Conservation (phyloP, 805 yeast species). For the Lachancea mirantina region DNA sequence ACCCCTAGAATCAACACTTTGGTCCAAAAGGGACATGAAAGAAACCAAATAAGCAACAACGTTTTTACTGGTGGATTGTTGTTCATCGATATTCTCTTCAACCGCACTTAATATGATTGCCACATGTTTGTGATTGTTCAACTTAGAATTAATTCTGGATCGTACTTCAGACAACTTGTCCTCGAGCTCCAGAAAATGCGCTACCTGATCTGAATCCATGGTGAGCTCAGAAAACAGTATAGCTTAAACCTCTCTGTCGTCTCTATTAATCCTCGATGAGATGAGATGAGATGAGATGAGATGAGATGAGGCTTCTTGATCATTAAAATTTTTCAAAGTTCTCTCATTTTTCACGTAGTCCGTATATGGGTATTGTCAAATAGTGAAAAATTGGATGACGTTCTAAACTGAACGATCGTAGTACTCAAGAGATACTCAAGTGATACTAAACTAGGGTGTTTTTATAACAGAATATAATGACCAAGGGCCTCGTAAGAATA, state of each 20-base stretch:
- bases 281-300: slow-evolving; percentile 28
- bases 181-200: slow-evolving; percentile 45
- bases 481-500: slow-evolving; percentile 68
- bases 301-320: slow-evolving; percentile 4
- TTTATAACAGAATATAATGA: slow-evolving; percentile 13
- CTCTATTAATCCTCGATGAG: no score
- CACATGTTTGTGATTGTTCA: slow-evolving; percentile 78
- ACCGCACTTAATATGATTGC: slow-evolving; percentile 82
- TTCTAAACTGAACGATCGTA: no score
- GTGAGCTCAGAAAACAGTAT: background rate
- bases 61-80: slow-evolving; percentile 42
- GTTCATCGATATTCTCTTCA: slow-evolving; percentile 77
- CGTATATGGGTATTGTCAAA: no score
- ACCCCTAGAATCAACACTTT: slow-evolving; percentile 45
- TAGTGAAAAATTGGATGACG: no score
- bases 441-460: background rate
- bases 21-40: slow-evolving; percentile 72
- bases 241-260: no score
- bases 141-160: slow-evolving; percentile 64
- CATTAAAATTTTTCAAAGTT: slow-evolving; percentile 6
- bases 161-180: slow-evolving; percentile 62
- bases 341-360: no score
- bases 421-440: no score
- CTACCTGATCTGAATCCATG: slow-evolving; percentile 29
- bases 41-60: slow-evolving; percentile 84